A percentile compares a stretch with the other conserved stretches of the same genome.
phyloP scores from a whole-genome alignment of 1,139 yeast genomes.

The Pneumocystis oryctolagi region DNA sequence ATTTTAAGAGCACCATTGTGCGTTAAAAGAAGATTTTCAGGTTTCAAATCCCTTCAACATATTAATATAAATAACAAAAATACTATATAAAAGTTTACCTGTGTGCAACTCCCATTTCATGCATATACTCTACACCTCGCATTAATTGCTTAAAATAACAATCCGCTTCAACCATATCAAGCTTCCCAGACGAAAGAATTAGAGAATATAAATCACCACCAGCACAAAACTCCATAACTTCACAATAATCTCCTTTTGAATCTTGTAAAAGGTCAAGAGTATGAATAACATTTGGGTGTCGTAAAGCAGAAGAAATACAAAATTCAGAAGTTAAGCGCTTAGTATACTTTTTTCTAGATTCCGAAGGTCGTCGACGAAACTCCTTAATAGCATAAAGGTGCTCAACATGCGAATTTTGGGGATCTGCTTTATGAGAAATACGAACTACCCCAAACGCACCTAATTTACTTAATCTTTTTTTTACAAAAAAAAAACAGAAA shows the following conservation, averaged over 20 bases:
- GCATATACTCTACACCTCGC: slow-evolving; percentile 88
- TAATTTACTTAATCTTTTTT: neutral
- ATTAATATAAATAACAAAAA: neutral
- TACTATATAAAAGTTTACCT: neutral
- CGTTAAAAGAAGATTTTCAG: slow-evolving; percentile 75
- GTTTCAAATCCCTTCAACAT: slow-evolving; percentile 60
- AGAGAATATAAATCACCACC: slow-evolving; percentile 31
- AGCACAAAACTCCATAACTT: slow-evolving; percentile 35
- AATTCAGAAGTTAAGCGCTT: slow-evolving; percentile 71
- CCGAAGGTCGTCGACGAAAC: slow-evolving; percentile 43
- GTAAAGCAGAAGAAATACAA: slow-evolving; percentile 67
- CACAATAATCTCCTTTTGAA: slow-evolving; percentile 84
- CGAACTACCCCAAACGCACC: slow-evolving; percentile 68
- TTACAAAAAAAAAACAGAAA: neutral
- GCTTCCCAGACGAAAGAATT: slow-evolving; percentile 67
- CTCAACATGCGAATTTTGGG: slow-evolving; percentile 29
- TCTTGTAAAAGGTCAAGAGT: slow-evolving; percentile 79
- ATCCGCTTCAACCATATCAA: slow-evolving; percentile 80
- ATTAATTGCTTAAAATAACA: slow-evolving; percentile 87
- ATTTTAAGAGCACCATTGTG: slow-evolving; percentile 69
- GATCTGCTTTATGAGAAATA: slow-evolving; percentile 43
- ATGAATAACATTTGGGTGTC: slow-evolving; percentile 66
- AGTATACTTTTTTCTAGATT: slow-evolving; percentile 44
- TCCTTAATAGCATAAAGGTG: slow-evolving; percentile 70
- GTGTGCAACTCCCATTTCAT: slow-evolving; percentile 92